phyloP scores from a whole-genome alignment of 2,329 filamentous ascomycete species.

The Coniochaeta ligniaria region DNA sequence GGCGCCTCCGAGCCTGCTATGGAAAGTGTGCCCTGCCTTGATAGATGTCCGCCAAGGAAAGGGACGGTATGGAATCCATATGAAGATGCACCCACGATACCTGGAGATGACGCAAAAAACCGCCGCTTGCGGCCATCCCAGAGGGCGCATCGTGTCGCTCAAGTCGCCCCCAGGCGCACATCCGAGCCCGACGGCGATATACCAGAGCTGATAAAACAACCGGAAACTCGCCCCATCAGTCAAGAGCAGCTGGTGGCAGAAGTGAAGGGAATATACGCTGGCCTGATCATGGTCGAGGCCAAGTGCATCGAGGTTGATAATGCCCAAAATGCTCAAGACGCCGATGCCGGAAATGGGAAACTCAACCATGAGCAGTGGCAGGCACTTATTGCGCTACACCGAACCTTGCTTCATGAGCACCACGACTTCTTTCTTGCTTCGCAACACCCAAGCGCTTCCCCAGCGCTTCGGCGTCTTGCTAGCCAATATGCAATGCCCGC shows the following conservation, averaged over 20 bases:
- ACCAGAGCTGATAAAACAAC: conserved; percentile 31
- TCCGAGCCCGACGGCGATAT: too few relatives aligned
- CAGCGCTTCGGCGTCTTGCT: conserved; percentile 59
- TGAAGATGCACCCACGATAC: too few relatives aligned
- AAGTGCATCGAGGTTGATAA: conserved; percentile 82
- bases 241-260: conserved; percentile 75
- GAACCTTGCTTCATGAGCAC: conserved; percentile 74
- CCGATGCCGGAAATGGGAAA: conserved; percentile 23
- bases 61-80: too few relatives aligned
- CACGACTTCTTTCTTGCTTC: conserved; percentile 82
- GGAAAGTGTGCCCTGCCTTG: too few relatives aligned
- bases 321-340: conserved; percentile 35
- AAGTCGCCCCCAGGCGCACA: too few relatives aligned
- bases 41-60: too few relatives aligned
- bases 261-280: conserved; percentile 77
- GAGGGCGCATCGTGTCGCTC: too few relatives aligned
- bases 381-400: conserved; percentile 72
- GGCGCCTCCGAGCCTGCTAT: too few relatives aligned
- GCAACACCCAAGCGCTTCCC: conserved; percentile 74
- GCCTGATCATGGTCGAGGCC: conserved; percentile 76
- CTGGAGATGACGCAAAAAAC: too few relatives aligned
- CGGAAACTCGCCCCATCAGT: conserved; percentile 61
- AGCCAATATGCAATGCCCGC: conserved; percentile 86
- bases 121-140: too few relatives aligned
- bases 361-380: conserved; percentile 71